Percentiles rank a stretch among this genome's conserved stretches.
phyloP scores from a whole-genome alignment of 1,284 basidiomycete species.

The Xerocomus alliaceus region DNA sequence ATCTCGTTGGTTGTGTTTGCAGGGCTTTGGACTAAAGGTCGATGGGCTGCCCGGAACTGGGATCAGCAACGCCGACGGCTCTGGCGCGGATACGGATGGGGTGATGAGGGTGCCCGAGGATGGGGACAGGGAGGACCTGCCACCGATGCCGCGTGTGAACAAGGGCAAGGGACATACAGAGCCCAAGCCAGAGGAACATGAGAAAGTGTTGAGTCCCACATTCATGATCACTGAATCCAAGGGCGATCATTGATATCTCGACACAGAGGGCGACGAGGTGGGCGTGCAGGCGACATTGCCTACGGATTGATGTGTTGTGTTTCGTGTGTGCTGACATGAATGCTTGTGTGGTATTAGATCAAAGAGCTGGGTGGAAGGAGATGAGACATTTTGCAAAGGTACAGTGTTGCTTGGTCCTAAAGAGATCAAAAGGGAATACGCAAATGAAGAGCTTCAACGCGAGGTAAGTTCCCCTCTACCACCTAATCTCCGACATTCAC shows the following conservation, averaged over 20 bases:
- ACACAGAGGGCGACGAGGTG: constrained; percentile 43
- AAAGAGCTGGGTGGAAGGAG: constrained; percentile 84
- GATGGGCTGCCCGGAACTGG: constrained; percentile 20
- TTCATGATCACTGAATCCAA: constrained; percentile 71
- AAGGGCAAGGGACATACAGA: constrained; percentile 77
- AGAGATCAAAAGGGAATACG: constrained; percentile 85
- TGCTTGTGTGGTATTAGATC: constrained; percentile 52
- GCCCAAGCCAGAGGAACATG: constrained; percentile 67
- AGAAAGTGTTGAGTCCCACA: constrained; percentile 74
- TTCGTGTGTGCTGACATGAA: neutral
- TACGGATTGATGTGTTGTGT: constrained; percentile 59
- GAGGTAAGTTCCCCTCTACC: constrained; percentile 62
- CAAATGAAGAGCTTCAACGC: constrained; percentile 81
- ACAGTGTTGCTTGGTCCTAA: constrained; percentile 78
- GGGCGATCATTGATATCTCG: constrained; percentile 44
- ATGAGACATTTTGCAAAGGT: constrained; percentile 92
- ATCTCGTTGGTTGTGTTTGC: constrained; percentile 45
- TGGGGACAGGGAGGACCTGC: constrained; percentile 48
- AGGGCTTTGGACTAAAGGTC: constrained; percentile 56
- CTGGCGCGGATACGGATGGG: neutral
- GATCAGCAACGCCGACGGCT: neutral
- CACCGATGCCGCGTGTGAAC: constrained; percentile 68
- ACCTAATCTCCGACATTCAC: neutral
- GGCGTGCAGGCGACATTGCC: constrained; percentile 51
- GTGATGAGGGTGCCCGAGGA: constrained; percentile 18